Evolutionary conservation across 495 filamentous ascomycete genomes (phyloP), one percentile per base, ranked within the genome.

Genomic region (Rhizodiscina lignyota): DNA sequence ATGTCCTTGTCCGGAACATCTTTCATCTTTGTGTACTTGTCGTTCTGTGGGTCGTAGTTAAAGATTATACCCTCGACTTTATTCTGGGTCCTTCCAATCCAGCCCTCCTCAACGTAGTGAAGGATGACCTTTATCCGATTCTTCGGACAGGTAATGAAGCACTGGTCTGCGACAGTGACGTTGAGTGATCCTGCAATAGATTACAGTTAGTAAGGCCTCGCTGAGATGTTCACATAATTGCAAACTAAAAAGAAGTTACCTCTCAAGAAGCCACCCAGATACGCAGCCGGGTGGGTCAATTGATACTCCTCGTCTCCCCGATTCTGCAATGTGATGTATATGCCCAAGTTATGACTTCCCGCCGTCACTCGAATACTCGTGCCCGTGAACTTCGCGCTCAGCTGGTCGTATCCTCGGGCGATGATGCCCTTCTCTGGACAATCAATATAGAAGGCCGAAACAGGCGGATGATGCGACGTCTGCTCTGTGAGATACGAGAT

Each of bases 361-460:
- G 89, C 84, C 18, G 75, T 74, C 26, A 97, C 89, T 47, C 81
- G 79, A 47, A 97, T 71, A 49, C 83, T 86, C 8, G 89, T 94
- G 27, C 89, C 89, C 1, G 87, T 96, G 59, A 97, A 97, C 53
- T 96, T 97, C 42, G 89, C 89, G 52, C 79, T 86, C 41, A 97
- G 72, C 44, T 97, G 89, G 48, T 97, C 89, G 47, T 83, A 97
- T 0, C 89, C 89, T 36, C 79, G 70, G 13, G 89, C 91, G 19
- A 73, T 74, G 34, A 97, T 68, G 4, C 86, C 89, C 50, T 83
- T 89, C 35, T 89, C 82, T 0, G 84, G 83, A 47, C 89, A 96
- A 54, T 85, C 79, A 41, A 94, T 73, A 55, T 78, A 91, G 60
- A 92, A 97, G 2, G 89, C 89, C 30, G 87, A 94, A 43, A 97